Base-by-base conservation (phyloP, 306 rosid genomes). In the Rosa multiflora region DNA sequence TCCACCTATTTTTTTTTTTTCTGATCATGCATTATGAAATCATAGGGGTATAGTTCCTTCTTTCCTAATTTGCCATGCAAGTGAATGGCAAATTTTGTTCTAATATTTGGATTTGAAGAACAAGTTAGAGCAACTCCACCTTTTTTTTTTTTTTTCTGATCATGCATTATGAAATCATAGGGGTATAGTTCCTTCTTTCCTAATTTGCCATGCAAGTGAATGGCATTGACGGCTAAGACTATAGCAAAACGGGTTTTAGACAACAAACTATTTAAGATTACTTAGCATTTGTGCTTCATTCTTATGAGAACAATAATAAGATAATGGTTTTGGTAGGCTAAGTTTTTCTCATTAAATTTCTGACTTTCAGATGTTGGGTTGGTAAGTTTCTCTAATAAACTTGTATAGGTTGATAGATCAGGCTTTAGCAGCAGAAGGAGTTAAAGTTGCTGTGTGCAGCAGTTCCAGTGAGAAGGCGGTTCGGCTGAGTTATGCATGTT, bases 381-480 rank as follows among this genome's bases (percentile, higher is more conserved):
- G 77, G 17, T 69, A 63, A 82, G 80, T 79, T 77, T 76, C 52
- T 73, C 63, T 74, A 58, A 37, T 52, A 26, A 71, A 84, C 81
- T 78, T 82, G 44, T 84, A 58, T 77, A 95, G 99, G 94, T 81
- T 95, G 82, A 84, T 95, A 67, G 98, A 95, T 79, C 99, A 95
- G 83, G 99, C 99, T 82, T 84, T 95, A n/a, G n/a, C n/a, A 42
- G 18, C 82, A 82, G 91, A 84, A 80, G 99, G 97, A 84, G 96
- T 91, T 82, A 90, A 92, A 69, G 99, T 95, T 70, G 99, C 99
- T 18, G 98, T 95, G 64, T 95, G 99, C 83, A 95, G 99, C 85
- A 93, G 98, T 82, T 95, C 99, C 43, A 95, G 93, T 81, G 99
- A 95, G 92, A 95, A 95, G 90, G 98, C 98, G 99, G 98, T 95